Percentiles rank a stretch among this genome's conserved stretches.
Conservation (phyloP, 495 filamentous ascomycete genomes). For the Lasiosphaeria hispida region DNA sequence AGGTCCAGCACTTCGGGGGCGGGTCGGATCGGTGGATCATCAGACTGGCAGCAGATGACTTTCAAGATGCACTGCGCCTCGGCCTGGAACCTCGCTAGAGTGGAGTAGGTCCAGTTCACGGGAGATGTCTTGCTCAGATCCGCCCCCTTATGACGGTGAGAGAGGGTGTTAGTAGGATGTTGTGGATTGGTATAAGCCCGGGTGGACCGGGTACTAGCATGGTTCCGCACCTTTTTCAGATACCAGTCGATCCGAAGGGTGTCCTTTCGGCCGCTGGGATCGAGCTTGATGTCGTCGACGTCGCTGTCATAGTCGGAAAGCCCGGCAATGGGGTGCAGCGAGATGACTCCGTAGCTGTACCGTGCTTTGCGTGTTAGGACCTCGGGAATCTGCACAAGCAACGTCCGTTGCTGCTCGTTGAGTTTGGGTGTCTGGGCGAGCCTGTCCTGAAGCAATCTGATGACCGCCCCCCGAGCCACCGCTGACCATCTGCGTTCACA, state of each 20-base stretch:
- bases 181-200: neutral
- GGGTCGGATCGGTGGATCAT: neutral
- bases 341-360: constrained; percentile 17
- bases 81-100: neutral
- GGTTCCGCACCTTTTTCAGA: neutral
- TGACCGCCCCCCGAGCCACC: constrained; percentile 25
- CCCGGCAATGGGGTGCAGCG: neutral
- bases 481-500: constrained; percentile 23
- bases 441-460: constrained; percentile 17
- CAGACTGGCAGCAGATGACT: neutral
- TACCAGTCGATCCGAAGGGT: constrained; percentile 11
- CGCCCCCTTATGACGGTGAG: neutral
- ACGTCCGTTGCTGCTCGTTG: neutral
- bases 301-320: neutral
- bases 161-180: neutral
- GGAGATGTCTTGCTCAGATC: constrained; percentile 4
- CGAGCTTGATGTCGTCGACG: neutral
- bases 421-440: neutral
- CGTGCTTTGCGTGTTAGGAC: constrained; percentile 19
- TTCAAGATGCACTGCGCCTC: neutral
- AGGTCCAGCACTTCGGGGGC: constrained; percentile 9
- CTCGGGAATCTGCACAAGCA: constrained; percentile 2
- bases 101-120: neutral
- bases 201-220: neutral
- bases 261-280: neutral